Conservation (phyloP, 1,284 basidiomycete species). For the Ceratobasidium sp. region DNA sequence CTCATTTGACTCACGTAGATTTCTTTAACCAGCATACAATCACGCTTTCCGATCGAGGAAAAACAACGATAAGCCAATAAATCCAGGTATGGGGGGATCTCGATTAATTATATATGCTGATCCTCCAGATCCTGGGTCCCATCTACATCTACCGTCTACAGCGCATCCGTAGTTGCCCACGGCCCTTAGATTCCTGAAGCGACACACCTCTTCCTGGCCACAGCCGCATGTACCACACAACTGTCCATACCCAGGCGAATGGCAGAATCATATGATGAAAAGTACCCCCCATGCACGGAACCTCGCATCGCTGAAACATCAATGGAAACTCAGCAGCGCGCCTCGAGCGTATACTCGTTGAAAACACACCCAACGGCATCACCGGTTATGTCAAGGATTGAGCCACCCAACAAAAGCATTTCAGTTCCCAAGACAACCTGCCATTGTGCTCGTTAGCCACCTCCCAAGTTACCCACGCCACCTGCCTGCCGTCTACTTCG, state of each 20-base stretch:
- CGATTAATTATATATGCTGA: background rate
- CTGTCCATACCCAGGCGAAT: background rate
- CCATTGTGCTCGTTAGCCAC: background rate
- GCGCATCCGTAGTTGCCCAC: background rate
- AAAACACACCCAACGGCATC: conserved; percentile 1
- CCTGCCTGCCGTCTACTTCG: background rate
- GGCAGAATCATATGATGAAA: background rate
- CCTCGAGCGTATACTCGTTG: conserved; percentile 5
- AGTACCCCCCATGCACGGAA: background rate
- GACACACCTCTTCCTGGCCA: background rate
- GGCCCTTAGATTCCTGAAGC: conserved; percentile 5
- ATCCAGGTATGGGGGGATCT: background rate
- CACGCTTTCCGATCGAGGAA: too few species aligned
- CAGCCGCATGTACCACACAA: background rate
- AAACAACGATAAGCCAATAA: background rate
- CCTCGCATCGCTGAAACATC: conserved; percentile 6
- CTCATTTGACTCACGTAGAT: background rate
- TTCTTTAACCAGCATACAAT: background rate
- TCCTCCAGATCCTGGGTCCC: background rate
- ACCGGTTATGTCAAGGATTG: background rate
- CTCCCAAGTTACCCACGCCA: background rate
- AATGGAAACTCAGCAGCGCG: background rate
- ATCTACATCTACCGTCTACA: background rate
- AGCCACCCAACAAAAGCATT: background rate
- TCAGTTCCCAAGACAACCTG: conserved; percentile 7